Percentiles rank a stretch among this genome's conserved stretches.
phyloP scores from a whole-genome alignment of 441 rosid species.

The Adansonia gregorii region DNA sequence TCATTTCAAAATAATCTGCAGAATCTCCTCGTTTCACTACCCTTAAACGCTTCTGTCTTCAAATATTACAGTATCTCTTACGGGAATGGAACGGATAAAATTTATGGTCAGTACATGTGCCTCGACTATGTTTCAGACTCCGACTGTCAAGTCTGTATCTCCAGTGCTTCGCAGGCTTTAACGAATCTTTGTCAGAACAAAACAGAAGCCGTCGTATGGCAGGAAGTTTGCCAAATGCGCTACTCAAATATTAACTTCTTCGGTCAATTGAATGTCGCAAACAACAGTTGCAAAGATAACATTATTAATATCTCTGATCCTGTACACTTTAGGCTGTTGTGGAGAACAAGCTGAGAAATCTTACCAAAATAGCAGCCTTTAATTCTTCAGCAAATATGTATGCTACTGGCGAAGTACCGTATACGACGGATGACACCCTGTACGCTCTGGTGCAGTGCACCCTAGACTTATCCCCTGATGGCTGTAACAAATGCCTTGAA shows the following conservation, averaged over 20 bases:
- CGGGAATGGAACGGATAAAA: constrained; percentile 33
- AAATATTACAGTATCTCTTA: constrained; percentile 26
- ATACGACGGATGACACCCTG: constrained; percentile 1
- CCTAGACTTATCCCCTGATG: constrained; percentile 30
- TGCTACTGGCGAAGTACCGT: constrained; percentile 11
- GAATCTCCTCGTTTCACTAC: constrained; percentile 22
- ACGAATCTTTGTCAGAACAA: constrained; percentile 23
- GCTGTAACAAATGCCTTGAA: constrained; percentile 33
- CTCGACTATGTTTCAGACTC: constrained; percentile 30
- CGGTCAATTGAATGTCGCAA: constrained; percentile 30
- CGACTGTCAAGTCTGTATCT: constrained; percentile 25
- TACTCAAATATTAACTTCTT: constrained; percentile 32
- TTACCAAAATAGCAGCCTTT: constrained; percentile 21
- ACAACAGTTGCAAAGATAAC: constrained; percentile 32
- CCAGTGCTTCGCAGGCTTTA: constrained; percentile 25
- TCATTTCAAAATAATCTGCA: constrained; percentile 31
- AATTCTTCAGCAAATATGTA: constrained; percentile 12
- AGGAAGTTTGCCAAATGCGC: constrained; percentile 35
- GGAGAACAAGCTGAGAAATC: constrained; percentile 21
- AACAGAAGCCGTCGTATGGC: constrained; percentile 34
- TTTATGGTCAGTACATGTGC: constrained; percentile 46
- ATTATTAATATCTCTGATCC: constrained; percentile 32
- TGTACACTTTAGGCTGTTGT: constrained; percentile 3
- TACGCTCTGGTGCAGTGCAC: constrained; percentile 42
- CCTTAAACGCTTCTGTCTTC: constrained; percentile 34